Evolutionary conservation across 1,139 yeast genomes (phyloP).

Genomic region (Nakaseomyces glabratus): DNA sequence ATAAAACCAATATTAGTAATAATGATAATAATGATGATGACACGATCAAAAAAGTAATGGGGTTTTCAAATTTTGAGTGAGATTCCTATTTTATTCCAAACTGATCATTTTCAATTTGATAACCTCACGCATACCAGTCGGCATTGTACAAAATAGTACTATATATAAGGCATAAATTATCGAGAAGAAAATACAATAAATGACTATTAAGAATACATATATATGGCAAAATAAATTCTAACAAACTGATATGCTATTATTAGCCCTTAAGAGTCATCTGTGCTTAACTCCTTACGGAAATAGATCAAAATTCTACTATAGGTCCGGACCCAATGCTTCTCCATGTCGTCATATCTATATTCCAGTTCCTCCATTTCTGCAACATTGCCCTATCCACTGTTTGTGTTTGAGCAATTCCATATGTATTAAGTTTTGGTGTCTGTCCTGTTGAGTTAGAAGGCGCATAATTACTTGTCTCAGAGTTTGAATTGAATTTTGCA

Average conservation of each 20-base stretch:
- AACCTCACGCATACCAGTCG: no score
- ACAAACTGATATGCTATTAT: slow-evolving; percentile 1
- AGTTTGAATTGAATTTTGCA: slow-evolving; percentile 13
- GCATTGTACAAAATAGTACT: no score
- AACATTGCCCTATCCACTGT: slow-evolving; percentile 31
- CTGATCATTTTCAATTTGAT: no score
- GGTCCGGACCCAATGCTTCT: slow-evolving; percentile 57
- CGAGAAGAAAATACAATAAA: slow-evolving; percentile 13
- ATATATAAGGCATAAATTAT: no score
- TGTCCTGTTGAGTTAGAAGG: slow-evolving; percentile 16
- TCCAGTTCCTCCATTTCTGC: slow-evolving; percentile 75
- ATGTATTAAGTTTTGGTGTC: slow-evolving; percentile 8
- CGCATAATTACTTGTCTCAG: slow-evolving; percentile 7
- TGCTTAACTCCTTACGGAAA: slow-evolving; percentile 6
- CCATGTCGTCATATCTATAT: slow-evolving; percentile 80
- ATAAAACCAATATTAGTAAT: slow-evolving; percentile 13
- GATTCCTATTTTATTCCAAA: no score
- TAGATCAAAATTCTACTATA: slow-evolving; percentile 38
- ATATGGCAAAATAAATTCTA: slow-evolving; percentile 9
- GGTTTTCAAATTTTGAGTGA: slow-evolving; percentile 49
- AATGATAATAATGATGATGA: slow-evolving; percentile 32
- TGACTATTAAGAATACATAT: slow-evolving; percentile 2
- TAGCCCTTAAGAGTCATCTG: no score
- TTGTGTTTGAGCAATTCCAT: slow-evolving; percentile 13
- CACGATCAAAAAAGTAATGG: slow-evolving; percentile 38